Conservation (phyloP, 2,329 filamentous ascomycete species). For the Tolypocladium amazonense region DNA sequence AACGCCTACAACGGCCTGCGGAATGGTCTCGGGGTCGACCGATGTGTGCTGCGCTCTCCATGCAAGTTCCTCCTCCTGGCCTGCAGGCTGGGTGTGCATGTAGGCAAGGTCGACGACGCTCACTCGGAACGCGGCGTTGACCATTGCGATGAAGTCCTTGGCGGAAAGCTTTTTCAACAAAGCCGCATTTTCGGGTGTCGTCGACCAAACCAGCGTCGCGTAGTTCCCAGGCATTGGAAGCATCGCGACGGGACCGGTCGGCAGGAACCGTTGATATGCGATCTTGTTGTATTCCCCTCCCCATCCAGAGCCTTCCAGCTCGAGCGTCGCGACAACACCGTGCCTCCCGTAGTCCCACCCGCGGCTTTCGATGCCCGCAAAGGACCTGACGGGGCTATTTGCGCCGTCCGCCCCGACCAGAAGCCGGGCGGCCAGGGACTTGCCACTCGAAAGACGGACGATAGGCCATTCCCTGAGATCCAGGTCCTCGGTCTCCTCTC, state of each 20-base stretch:
- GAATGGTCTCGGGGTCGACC: slow-evolving; percentile 42
- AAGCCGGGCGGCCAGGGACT: slow-evolving; percentile 65
- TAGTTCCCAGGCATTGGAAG: slow-evolving; percentile 76
- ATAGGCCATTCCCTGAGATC: slow-evolving; percentile 85
- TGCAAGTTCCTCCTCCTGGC: slow-evolving; percentile 63
- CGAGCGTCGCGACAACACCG: slow-evolving; percentile 81
- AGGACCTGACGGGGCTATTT: slow-evolving; percentile 84
- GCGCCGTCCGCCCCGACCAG: slow-evolving; percentile 90
- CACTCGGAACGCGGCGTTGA: slow-evolving; percentile 89
- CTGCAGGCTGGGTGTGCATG: slow-evolving; percentile 54
- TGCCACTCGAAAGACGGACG: slow-evolving; percentile 59
- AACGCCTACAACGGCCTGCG: slow-evolving; percentile 56
- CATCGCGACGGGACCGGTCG: slow-evolving; percentile 83
- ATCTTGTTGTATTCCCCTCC: slow-evolving; percentile 50
- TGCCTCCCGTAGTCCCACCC: slow-evolving; percentile 93
- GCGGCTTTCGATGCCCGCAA: slow-evolving; percentile 72
- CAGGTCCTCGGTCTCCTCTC: slow-evolving; percentile 54
- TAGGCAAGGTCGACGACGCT: slow-evolving; percentile 69
- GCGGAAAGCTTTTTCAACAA: slow-evolving; percentile 65
- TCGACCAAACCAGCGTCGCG: slow-evolving; percentile 90
- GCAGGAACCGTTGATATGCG: slow-evolving; percentile 92
- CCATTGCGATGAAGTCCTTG: slow-evolving; percentile 70
- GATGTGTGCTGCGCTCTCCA: slow-evolving; percentile 72
- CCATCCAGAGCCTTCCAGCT: slow-evolving; percentile 53
- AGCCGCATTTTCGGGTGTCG: slow-evolving; percentile 68